Base-by-base conservation (phyloP, 805 yeast species). In the Wickerhamiella occidentalis region DNA sequence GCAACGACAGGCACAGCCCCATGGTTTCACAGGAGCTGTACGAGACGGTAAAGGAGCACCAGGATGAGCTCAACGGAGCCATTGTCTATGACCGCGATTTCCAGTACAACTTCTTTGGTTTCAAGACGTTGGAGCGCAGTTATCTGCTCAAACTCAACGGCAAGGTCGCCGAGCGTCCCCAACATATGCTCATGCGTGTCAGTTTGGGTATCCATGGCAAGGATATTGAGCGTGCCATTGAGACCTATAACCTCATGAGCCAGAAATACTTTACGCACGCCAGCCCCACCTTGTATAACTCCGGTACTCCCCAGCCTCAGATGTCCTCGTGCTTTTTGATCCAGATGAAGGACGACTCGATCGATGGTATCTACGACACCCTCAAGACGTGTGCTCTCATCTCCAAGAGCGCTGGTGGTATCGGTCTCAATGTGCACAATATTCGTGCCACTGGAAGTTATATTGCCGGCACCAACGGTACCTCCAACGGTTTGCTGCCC, bases 391-490 rank as follows among this genome's bases (percentile, higher is more conserved):
- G 92, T 58, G 96, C 98, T 11, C 69, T 86, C 60, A 88, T 90
- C 46, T 86, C 95, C 47, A 90, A 90, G 68, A 77, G 92, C 29
- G 90, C 97, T 9, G 98, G 98, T 54, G 98, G 98, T 51, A 79
- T 90, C 54, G 98, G 98, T 29, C 67, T 90, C 48, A 94, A 87
- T 63, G 77, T 86, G 46, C 87, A 84, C 62, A 84, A 88, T 68
- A 82, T 90, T 49, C 78, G 97, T 60, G 75, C 92, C 6, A 73
- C 80, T 15, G 97, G 96, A 8, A 75, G 95, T 1, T 80, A 81
- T 64, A 87, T 90, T 56, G 82, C 94, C 22, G 94, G 95, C 50
- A 80, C 96, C 6, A 85, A 85, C 63, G 98, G 97, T 48, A 78
- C 84, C 9, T 86, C 96, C 1, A 85, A 80, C 58, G 98, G 98